phyloP scores from a whole-genome alignment of 2,329 filamentous ascomycete genomes.

The Mycogone perniciosa region DNA sequence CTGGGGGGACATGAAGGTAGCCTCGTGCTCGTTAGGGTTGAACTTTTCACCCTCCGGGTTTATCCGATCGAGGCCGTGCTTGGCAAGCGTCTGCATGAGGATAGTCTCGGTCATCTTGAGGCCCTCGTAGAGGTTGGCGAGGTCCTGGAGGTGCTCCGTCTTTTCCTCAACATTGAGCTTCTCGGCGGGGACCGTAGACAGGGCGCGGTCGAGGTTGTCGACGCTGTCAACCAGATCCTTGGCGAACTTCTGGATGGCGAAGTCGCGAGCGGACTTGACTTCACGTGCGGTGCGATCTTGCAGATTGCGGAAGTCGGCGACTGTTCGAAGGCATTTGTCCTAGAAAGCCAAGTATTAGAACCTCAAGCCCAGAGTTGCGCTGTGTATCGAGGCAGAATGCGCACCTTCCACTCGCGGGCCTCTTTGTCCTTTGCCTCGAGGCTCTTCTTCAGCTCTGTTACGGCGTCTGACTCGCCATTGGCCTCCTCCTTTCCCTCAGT shows the following conservation, averaged over 20 bases:
- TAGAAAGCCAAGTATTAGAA: slow-evolving; percentile 29
- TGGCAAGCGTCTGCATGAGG: slow-evolving; percentile 79
- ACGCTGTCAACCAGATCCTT: slow-evolving; percentile 91
- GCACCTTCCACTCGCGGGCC: slow-evolving; percentile 75
- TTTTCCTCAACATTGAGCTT: slow-evolving; percentile 54
- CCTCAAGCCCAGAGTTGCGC: not conserved
- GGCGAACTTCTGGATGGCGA: slow-evolving; percentile 92
- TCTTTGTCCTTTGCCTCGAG: slow-evolving; percentile 48
- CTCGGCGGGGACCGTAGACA: slow-evolving; percentile 68
- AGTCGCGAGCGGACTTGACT: slow-evolving; percentile 78
- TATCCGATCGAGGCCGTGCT: slow-evolving; percentile 89
- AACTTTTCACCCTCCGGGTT: slow-evolving; percentile 81
- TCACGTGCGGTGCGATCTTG: slow-evolving; percentile 92
- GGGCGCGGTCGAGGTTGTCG: slow-evolving; percentile 94
- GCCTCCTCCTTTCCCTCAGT: slow-evolving; percentile 21
- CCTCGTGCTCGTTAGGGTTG: slow-evolving; percentile 94
- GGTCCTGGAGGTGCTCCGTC: slow-evolving; percentile 57
- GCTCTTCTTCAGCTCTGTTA: slow-evolving; percentile 43
- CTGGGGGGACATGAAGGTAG: slow-evolving; percentile 87
- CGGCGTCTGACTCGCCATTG: slow-evolving; percentile 29
- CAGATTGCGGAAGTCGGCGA: slow-evolving; percentile 96
- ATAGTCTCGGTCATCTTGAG: slow-evolving; percentile 93
- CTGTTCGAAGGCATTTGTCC: slow-evolving; percentile 91
- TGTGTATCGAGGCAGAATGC: slow-evolving; percentile 18
- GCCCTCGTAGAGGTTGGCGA: slow-evolving; percentile 76